phyloP scores from a whole-genome alignment of 371 early-diverging fungal genomes.

The Zychaea mexicana region DNA sequence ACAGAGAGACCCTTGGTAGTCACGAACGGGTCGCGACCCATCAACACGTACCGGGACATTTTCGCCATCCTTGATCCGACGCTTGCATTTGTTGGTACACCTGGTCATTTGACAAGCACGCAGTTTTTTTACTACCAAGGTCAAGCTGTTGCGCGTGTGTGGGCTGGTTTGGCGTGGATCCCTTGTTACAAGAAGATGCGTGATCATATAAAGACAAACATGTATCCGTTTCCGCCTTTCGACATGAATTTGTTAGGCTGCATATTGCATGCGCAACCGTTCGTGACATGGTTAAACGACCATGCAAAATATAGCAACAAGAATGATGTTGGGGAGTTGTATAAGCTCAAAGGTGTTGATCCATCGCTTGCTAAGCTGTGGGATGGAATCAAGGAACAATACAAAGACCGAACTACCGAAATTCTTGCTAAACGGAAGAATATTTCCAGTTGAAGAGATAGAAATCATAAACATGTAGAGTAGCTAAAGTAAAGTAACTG shows the following conservation, averaged over 20 bases:
- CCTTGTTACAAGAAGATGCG: constrained; percentile 27
- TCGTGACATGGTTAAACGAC: constrained; percentile 35
- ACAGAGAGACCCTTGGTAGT: not conserved
- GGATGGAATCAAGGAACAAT: not conserved
- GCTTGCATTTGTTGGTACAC: constrained; percentile 32
- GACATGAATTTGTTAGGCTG: not conserved
- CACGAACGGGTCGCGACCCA: constrained; percentile 15
- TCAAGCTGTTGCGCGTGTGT: constrained; percentile 38
- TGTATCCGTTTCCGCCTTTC: constrained; percentile 13
- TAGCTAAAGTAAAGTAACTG: too few species aligned
- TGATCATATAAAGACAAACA: constrained; percentile 12
- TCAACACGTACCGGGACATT: constrained; percentile 33
- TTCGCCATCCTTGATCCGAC: constrained; percentile 43
- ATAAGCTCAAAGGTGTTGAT: not conserved
- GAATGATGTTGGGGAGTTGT: not conserved
- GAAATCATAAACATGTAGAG: too few species aligned
- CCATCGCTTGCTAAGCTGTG: not conserved
- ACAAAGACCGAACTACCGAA: not conserved
- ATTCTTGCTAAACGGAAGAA: not conserved
- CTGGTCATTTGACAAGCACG: constrained; percentile 18
- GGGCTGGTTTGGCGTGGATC: constrained; percentile 30
- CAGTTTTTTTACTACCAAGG: constrained; percentile 39
- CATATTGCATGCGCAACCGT: constrained; percentile 13
- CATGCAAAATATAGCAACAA: constrained; percentile 22
- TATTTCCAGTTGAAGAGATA: too few species aligned